phyloP scores from a whole-genome alignment of 2,329 filamentous ascomycete species.

The Sporothrix dimorphospora region DNA sequence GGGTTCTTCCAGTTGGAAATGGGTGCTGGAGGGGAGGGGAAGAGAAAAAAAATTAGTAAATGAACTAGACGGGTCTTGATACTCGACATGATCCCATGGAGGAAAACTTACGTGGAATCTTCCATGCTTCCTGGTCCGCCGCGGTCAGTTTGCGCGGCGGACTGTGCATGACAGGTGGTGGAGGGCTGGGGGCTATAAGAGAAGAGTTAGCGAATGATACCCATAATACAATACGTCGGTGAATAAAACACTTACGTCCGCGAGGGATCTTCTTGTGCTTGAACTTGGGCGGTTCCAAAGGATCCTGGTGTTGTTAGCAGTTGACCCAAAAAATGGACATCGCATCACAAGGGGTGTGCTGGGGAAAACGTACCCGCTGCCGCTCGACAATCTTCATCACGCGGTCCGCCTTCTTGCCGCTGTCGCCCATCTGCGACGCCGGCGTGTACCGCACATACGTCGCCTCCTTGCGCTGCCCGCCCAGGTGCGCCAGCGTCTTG shows the following conservation, averaged over 20 bases:
- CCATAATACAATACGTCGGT: not conserved
- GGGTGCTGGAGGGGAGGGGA: slow-evolving; percentile 52
- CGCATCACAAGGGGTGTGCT: no score
- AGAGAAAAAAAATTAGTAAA: slow-evolving; percentile 40
- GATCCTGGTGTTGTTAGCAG: slow-evolving; percentile 56
- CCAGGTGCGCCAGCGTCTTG: slow-evolving; percentile 79
- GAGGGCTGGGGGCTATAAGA: slow-evolving; percentile 71
- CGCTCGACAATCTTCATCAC: slow-evolving; percentile 98
- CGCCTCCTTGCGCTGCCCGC: slow-evolving; percentile 74
- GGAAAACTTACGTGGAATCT: slow-evolving; percentile 59
- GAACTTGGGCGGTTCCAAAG: slow-evolving; percentile 96
- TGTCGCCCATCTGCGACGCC: slow-evolving; percentile 91
- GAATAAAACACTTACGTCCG: slow-evolving; percentile 31
- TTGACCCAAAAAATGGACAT: no score
- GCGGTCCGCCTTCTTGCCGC: slow-evolving; percentile 84
- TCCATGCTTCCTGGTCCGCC: slow-evolving; percentile 97
- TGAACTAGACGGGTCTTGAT: slow-evolving; percentile 1
- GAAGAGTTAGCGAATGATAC: slow-evolving; percentile 14
- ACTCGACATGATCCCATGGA: not conserved
- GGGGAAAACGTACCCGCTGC: slow-evolving; percentile 56
- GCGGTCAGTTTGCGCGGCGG: slow-evolving; percentile 93
- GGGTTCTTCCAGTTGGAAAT: slow-evolving; percentile 99
- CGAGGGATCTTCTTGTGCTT: slow-evolving; percentile 98
- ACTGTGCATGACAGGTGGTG: slow-evolving; percentile 92
- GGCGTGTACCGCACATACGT: slow-evolving; percentile 97